These are phyloP conservation scores for Cyclaneusma minus DNA, from an alignment of 2,329 filamentous ascomycete species.

Conservation along the genomic window DNA sequence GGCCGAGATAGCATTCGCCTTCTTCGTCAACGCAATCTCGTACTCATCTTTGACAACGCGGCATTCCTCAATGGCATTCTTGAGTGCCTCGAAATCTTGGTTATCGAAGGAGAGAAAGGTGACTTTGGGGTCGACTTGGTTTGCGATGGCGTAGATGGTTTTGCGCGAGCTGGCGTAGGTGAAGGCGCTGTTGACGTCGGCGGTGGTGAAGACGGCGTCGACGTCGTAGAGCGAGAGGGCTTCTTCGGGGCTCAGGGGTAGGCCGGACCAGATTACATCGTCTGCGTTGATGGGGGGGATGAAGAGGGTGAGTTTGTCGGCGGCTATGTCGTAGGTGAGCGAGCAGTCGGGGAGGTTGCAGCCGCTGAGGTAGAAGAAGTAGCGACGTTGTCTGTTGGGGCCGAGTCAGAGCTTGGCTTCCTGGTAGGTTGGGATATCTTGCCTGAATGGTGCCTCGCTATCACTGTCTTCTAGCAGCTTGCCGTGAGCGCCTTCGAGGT, in stretches of 20 bases:
- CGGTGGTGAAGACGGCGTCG: conserved; percentile 58
- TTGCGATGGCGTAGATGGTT: conserved; percentile 60
- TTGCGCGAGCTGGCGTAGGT: conserved; percentile 25
- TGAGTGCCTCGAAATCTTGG: conserved; percentile 38
- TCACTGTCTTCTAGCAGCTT: conserved; percentile 83
- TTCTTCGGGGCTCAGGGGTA: conserved; percentile 64
- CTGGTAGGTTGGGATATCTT: conserved; percentile 10
- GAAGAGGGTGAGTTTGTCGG: conserved; percentile 65
- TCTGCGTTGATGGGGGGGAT: conserved; percentile 83
- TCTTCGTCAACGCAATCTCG: conserved; percentile 57
- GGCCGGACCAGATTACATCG: conserved; percentile 81
- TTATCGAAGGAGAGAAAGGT: conserved; percentile 56
- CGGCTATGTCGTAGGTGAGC: conserved; percentile 64
- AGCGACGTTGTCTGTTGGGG: conserved; percentile 58
- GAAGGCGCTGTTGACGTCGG: conserved; percentile 56
- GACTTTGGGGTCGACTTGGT: conserved; percentile 58
- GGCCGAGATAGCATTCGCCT: conserved; percentile 57
- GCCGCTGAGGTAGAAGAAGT: conserved; percentile 90
- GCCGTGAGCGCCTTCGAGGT: conserved; percentile 73
- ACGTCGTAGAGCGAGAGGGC: conserved; percentile 67
- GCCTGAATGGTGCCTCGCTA: conserved; percentile 67
- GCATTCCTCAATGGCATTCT: conserved; percentile 50
- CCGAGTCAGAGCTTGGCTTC: not conserved
- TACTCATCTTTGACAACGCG: conserved; percentile 61
- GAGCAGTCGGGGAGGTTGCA: conserved; percentile 66